Base-by-base conservation (phyloP, 257 asterid genomes). In the Lantana camara region DNA sequence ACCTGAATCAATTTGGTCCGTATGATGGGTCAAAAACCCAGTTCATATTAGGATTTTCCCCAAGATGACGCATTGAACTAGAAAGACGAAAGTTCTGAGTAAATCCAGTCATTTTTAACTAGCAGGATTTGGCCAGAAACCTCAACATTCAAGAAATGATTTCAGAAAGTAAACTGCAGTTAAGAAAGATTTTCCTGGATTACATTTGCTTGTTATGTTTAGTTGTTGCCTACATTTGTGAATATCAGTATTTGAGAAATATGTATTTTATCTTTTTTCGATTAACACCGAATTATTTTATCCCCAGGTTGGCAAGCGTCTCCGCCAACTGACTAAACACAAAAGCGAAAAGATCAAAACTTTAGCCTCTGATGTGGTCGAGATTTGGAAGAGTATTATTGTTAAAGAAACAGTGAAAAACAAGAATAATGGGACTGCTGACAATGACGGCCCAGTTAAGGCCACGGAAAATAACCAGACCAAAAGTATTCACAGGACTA, bases 251-350 rank as follows among this genome's bases (percentile, higher is more conserved):
- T 20, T 57, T 12, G 63, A 19, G 15, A 57, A 21, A 57, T 42
- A 7, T 42, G 44, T n/a, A n/a, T n/a, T n/a, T n/a, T 16, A 14
- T 34, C 16, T 53, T 19, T 1, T 16, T 42, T 30, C 29, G 34
- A 11, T 22, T 57, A 21, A 0, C 9, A 5, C 37, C 29, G 41
- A 41, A 35, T 17, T 24, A 40, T 41, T 34, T 47, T 40, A 47
- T 30, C 69, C 73, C 23, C 89, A 93, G 99, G 87, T 93, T 22
- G 99, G 99, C 21, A 93, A 93, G 76, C 82, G 83, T 52, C 85
- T 93, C 38, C 85, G 97, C 64, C 91, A 82, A 41, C 82, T 93
- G 72, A 87, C 97, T 15, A 93, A 94, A 76, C 97, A 94, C 71
- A 86, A 89, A 27, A 82, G 92, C 70, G 65, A 72, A 52, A 84